A percentile compares a stretch with the other conserved stretches of the same genome.
phyloP scores from a whole-genome alignment of 805 yeast species.

The Candida mattraensis region DNA sequence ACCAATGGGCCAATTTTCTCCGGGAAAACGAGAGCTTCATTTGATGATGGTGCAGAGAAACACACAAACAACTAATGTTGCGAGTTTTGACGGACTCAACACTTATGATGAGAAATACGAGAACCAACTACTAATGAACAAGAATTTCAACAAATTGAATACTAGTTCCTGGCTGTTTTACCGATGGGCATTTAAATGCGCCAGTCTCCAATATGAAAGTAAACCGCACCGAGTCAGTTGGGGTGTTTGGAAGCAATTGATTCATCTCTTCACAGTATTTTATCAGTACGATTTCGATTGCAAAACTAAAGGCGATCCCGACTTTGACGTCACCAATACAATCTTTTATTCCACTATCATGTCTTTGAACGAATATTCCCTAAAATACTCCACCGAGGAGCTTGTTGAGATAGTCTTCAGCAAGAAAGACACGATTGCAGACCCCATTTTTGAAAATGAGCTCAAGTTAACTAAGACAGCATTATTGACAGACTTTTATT shows the following conservation, averaged over 20 bases:
- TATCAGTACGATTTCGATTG: constrained; percentile 11
- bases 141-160: constrained; percentile 25
- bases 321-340: constrained; percentile 1
- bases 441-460: constrained; percentile 22
- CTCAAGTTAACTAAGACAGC: constrained; percentile 8
- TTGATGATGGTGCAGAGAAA: constrained; percentile 1
- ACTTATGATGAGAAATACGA: constrained; percentile 17
- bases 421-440: constrained; percentile 4
- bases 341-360: constrained; percentile 8
- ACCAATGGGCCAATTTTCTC: not conserved
- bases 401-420: constrained; percentile 18
- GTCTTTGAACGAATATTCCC: constrained; percentile 10
- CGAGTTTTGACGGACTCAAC: constrained; percentile 6
- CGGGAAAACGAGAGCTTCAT: constrained; percentile 8
- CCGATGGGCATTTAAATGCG: constrained; percentile 32
- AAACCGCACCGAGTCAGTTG: constrained; percentile 15
- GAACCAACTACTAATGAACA: constrained; percentile 23
- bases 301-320: not conserved
- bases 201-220: constrained; percentile 14
- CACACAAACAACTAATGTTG: constrained; percentile 5
- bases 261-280: constrained; percentile 11
- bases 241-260: constrained; percentile 19
- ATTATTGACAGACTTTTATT: constrained; percentile 3
- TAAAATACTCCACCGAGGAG: constrained; percentile 11
- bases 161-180: constrained; percentile 29